phyloP scores from a whole-genome alignment of 2,329 filamentous ascomycete species.

The Monilinia fructigena region DNA sequence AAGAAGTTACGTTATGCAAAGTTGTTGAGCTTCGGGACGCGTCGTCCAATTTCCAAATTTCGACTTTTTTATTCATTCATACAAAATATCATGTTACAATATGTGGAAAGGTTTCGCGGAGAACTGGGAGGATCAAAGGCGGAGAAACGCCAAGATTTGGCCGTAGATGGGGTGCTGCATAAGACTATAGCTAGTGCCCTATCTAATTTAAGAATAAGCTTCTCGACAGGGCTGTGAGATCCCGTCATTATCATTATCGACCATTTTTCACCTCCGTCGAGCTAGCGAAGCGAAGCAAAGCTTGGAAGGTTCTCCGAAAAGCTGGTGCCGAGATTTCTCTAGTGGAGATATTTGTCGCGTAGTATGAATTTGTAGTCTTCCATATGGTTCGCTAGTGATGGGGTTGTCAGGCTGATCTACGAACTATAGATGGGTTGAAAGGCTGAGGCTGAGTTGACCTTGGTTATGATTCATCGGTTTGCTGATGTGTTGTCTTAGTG shows the following conservation, averaged over 20 bases:
- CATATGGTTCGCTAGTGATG: background rate
- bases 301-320: background rate
- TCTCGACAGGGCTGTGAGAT: slow-evolving; percentile 6
- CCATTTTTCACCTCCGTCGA: background rate
- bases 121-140: background rate
- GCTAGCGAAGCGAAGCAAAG: too few relatives aligned
- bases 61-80: too few relatives aligned
- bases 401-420: background rate
- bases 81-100: too few relatives aligned
- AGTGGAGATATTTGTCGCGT: background rate
- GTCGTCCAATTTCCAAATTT: background rate
- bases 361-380: background rate
- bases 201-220: slow-evolving; percentile 5
- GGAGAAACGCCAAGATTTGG: background rate
- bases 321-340: background rate
- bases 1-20: background rate
- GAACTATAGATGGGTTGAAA: background rate
- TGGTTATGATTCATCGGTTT: slow-evolving; percentile 14
- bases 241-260: background rate
- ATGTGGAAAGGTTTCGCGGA: too few relatives aligned
- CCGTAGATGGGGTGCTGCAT: background rate
- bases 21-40: too few relatives aligned
- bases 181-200: background rate
- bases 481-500: slow-evolving; percentile 15
- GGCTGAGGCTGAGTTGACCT: background rate